These are phyloP conservation scores for Alternaria postmessia DNA, from an alignment of 2,329 filamentous ascomycete species.

Conservation along the genomic window DNA sequence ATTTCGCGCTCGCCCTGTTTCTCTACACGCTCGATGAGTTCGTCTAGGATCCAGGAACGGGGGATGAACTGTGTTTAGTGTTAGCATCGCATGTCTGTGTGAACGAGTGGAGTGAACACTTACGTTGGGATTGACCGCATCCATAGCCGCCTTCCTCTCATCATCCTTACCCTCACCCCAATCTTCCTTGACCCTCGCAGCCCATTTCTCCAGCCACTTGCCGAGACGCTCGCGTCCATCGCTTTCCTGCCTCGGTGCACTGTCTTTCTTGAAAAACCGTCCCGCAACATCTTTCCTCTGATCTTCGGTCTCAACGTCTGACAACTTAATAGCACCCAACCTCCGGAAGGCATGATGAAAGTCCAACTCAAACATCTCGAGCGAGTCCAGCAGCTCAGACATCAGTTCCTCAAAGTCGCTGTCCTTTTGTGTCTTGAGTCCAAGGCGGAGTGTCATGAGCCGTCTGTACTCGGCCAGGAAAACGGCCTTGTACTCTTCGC, in stretches of 20 bases:
- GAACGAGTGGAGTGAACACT: not conserved
- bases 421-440: constrained; percentile 73
- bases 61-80: constrained; percentile 72
- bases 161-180: constrained; percentile 70
- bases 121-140: constrained; percentile 11
- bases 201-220: constrained; percentile 85
- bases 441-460: constrained; percentile 81
- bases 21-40: constrained; percentile 89
- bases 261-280: constrained; percentile 80
- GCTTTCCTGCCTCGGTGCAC: constrained; percentile 63
- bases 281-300: constrained; percentile 70
- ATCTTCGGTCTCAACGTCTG: constrained; percentile 70
- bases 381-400: constrained; percentile 79
- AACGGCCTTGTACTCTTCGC: constrained; percentile 86
- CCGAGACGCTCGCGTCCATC: constrained; percentile 73
- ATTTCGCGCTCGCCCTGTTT: constrained; percentile 83
- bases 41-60: constrained; percentile 89
- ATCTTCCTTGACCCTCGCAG: constrained; percentile 74
- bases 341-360: constrained; percentile 94
- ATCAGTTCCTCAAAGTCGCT: constrained; percentile 83
- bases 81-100: constrained; percentile 7
- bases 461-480: constrained; percentile 91
- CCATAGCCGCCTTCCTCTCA: constrained; percentile 54
- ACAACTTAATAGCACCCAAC: constrained; percentile 69
- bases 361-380: constrained; percentile 85